Evolutionary conservation across 495 filamentous ascomycete species (phyloP).

Genomic region (Neurospora sp.): DNA sequence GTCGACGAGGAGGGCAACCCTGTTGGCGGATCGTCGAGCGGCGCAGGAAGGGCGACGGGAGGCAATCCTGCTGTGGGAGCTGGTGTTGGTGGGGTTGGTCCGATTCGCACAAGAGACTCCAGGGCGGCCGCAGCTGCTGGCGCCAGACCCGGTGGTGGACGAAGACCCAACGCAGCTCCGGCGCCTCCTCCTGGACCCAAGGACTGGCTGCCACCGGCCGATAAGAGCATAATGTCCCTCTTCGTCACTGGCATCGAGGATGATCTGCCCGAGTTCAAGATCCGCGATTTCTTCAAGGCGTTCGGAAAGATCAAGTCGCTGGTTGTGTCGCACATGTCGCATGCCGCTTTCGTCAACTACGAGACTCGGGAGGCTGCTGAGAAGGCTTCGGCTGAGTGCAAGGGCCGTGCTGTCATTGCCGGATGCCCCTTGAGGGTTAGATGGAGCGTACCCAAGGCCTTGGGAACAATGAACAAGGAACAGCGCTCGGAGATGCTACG

Average conservation of each 20-base stretch:
- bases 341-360: slow-evolving; percentile 95
- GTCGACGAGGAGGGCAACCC: slow-evolving; percentile 45
- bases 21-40: slow-evolving; percentile 25
- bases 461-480: slow-evolving; percentile 82
- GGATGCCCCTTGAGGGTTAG: slow-evolving; percentile 82
- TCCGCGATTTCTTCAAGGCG: slow-evolving; percentile 80
- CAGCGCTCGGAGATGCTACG: slow-evolving; percentile 64
- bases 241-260: slow-evolving; percentile 95
- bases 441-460: slow-evolving; percentile 84
- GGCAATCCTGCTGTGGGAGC: slow-evolving; percentile 36
- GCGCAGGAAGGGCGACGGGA: slow-evolving; percentile 26
- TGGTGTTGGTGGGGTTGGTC: slow-evolving; percentile 45
- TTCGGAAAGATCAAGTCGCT: slow-evolving; percentile 83
- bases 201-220: slow-evolving; percentile 75
- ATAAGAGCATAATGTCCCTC: slow-evolving; percentile 76
- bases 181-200: slow-evolving; percentile 65
- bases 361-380: slow-evolving; percentile 73
- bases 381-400: slow-evolving; percentile 68
- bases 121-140: slow-evolving; percentile 42
- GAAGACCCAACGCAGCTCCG: slow-evolving; percentile 51
- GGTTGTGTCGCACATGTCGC: slow-evolving; percentile 91
- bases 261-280: slow-evolving; percentile 82
- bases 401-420: slow-evolving; percentile 73
- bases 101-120: slow-evolving; percentile 58
- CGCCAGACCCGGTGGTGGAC: slow-evolving; percentile 32